Evolutionary conservation across 164 flowering plant species (phyloP).

Genomic region (Platanus orientalis): DNA sequence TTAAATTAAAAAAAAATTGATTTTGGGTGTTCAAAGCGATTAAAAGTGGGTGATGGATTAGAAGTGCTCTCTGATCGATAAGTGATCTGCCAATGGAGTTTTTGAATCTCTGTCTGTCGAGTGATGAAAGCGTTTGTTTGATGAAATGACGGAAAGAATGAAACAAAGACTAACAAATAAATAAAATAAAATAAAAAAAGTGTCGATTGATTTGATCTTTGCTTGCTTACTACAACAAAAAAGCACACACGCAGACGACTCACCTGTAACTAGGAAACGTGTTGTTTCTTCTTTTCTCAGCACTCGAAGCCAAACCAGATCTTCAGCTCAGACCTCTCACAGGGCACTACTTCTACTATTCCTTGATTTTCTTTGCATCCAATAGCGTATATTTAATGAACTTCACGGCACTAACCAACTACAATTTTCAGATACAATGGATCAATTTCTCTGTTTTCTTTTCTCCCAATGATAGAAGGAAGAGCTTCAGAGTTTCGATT

Average conservation of each 20-base stretch:
- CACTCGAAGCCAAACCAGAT: not conserved
- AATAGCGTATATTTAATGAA: not conserved
- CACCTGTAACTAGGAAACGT: not conserved
- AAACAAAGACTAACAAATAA: no score
- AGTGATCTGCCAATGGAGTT: not conserved
- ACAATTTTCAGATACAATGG: not conserved
- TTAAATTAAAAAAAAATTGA: constrained; percentile 1
- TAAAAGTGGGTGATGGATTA: constrained; percentile 3
- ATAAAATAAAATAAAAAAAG: not conserved
- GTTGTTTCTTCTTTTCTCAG: not conserved
- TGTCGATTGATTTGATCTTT: not conserved
- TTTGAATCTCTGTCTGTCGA: constrained; percentile 8
- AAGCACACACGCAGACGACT: not conserved
- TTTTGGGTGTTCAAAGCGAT: not conserved
- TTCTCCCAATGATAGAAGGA: not conserved
- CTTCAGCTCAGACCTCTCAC: not conserved
- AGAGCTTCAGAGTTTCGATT: no score
- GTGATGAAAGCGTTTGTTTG: not conserved
- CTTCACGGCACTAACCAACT: not conserved
- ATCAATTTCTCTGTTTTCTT: not conserved
- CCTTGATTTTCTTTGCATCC: not conserved
- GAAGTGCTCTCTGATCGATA: constrained; percentile 5
- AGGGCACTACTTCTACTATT: not conserved
- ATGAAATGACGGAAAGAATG: constrained; percentile 15
- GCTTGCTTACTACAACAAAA: not conserved